Evolutionary conservation across 2,329 filamentous ascomycete genomes (phyloP), one percentile per base, ranked within the genome.

Genomic region (Fusarium annulatum): DNA sequence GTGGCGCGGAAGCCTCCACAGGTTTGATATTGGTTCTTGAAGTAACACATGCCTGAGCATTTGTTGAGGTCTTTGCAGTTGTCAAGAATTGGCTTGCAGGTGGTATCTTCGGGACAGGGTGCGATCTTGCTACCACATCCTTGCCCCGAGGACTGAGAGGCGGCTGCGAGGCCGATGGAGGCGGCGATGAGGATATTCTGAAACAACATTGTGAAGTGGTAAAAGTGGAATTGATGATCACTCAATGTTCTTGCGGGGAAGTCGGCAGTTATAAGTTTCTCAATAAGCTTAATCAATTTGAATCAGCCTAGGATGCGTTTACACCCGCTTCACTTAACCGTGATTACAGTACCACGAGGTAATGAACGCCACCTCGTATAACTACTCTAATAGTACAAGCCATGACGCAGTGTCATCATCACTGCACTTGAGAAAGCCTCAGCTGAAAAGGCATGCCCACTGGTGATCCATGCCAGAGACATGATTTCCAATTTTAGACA

Each of bases 1-100:
- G 65, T 63, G 19, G 67, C 15, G 3, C 67, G 70, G 49, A 75
- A 71, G 9, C 82, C 82, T 14, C 82, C 82, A 61, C 82, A 84
- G 16, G 65, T 55, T 4, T 67, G 55, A 62, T 83, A 84, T 19
- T 64, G 18, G 64, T 81, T 80, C 38, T 76, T 77, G 64, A 74
- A 77, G 56, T 64, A 57, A 69, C 81, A 82, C 19, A 64, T 68
- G 45, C 81, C 81, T 9, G 36, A 26, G 74, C 81, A 82, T 23
- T 63, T 67, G 39, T 78, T 72, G 65, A 77, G 51, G 53, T 81
- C 38, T 11, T 62, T 72, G 73, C 81, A 82, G 23, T 63, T 42
- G 15, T 57, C 34, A 0, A 49, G 58, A 42, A 71, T 38, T 28
- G 81, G 75, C 23, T 74, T 65, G 72, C 80, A 82, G n/a, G 49